Conservation (phyloP, 139 green algal genomes). For the Mychonastes homosphaera region DNA sequence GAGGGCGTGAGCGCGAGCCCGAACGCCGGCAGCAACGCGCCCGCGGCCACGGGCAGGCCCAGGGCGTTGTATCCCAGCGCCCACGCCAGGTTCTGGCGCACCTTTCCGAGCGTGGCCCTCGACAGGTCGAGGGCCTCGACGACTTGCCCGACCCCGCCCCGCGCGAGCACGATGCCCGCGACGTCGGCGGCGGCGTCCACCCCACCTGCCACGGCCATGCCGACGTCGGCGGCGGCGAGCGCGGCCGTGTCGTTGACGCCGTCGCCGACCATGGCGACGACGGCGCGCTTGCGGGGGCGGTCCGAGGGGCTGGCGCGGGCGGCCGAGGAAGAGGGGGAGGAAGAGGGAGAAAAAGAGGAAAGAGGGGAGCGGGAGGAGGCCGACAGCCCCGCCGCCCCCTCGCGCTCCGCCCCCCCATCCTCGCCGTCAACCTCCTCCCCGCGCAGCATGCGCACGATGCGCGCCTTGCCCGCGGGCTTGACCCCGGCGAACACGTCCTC, state of each 20-base stretch:
- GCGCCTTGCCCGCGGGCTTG: slow-evolving; percentile 55
- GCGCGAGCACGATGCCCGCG: slow-evolving; percentile 65
- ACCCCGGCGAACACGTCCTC: slow-evolving; percentile 50
- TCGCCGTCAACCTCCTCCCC: too few relatives aligned
- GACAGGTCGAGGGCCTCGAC: slow-evolving; percentile 65
- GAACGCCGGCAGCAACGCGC: slow-evolving; percentile 30
- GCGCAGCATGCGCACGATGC: slow-evolving; percentile 46
- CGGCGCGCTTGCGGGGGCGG: too few relatives aligned
- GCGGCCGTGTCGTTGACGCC: slow-evolving; percentile 83
- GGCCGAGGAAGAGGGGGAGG: too few relatives aligned
- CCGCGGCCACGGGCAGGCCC: slow-evolving; percentile 52
- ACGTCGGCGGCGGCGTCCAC: slow-evolving; percentile 55
- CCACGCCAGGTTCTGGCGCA: slow-evolving; percentile 81
- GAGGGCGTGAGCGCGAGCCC: slow-evolving; percentile 41
- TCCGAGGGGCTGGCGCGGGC: too few relatives aligned
- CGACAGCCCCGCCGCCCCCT: too few relatives aligned
- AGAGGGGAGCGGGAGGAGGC: too few relatives aligned
- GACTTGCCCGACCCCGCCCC: slow-evolving; percentile 62
- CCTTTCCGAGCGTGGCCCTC: slow-evolving; percentile 66
- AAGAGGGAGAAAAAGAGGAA: too few relatives aligned
- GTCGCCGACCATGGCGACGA: slow-evolving; percentile 83
- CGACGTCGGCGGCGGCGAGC: slow-evolving; percentile 73
- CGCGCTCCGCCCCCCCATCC: too few relatives aligned
- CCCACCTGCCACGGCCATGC: slow-evolving; percentile 73
- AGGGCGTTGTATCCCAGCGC: slow-evolving; percentile 83